Conservation (phyloP, 371 early-diverging fungal genomes). For the Batrachochytrium dendrobatidis region DNA sequence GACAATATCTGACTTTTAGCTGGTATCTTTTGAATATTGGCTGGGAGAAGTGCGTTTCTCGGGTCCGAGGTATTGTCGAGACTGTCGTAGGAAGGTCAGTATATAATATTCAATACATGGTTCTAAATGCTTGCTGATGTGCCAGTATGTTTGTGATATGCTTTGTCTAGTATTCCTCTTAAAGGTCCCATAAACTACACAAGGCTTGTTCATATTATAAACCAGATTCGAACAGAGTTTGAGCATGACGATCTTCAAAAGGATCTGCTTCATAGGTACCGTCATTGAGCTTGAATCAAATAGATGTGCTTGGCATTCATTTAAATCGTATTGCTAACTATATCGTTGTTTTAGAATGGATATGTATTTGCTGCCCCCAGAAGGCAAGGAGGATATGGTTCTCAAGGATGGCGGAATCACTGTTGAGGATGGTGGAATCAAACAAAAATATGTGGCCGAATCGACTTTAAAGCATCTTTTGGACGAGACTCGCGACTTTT, state of each 20-base stretch:
- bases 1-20: conserved; percentile 75
- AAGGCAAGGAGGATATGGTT: conserved; percentile 53
- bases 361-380: conserved; percentile 62
- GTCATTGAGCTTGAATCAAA: too few relatives aligned
- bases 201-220: conserved; percentile 8
- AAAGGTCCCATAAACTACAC: conserved; percentile 3
- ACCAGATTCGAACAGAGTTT: conserved; percentile 15
- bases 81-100: conserved; percentile 55
- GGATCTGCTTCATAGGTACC: neutral
- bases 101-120: neutral
- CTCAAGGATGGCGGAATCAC: conserved; percentile 51
- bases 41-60: conserved; percentile 63
- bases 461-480: conserved; percentile 50
- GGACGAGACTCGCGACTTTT: conserved; percentile 75
- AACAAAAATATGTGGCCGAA: conserved; percentile 29
- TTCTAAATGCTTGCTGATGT: neutral
- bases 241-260: conserved; percentile 4
- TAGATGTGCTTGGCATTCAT: neutral
- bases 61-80: conserved; percentile 60
- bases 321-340: neutral
- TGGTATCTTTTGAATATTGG: conserved; percentile 91
- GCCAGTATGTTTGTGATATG: neutral
- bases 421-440: conserved; percentile 6
- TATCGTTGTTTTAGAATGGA: conserved; percentile 19
- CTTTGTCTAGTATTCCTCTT: conserved; percentile 34